phyloP scores from a whole-genome alignment of 2,329 filamentous ascomycete genomes.

The Pseudocercospora macadamiae region DNA sequence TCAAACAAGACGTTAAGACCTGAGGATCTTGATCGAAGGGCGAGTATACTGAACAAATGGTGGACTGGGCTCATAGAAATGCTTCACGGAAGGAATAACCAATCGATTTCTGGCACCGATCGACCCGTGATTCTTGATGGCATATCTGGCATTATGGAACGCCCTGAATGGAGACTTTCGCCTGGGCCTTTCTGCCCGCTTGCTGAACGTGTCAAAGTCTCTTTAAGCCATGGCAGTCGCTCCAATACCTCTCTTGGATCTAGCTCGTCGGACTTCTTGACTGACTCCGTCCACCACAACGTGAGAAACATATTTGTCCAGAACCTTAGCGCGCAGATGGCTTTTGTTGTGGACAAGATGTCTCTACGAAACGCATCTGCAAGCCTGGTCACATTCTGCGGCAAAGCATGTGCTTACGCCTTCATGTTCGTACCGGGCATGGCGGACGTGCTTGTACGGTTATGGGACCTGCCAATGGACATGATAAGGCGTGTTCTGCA shows the following conservation, averaged over 20 bases:
- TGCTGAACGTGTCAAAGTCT: slow-evolving; percentile 55
- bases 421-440: slow-evolving; percentile 91
- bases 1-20: slow-evolving; percentile 69
- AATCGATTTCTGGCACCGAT: slow-evolving; percentile 82
- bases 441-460: slow-evolving; percentile 76
- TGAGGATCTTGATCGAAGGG: slow-evolving; percentile 80
- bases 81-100: slow-evolving; percentile 73
- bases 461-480: slow-evolving; percentile 75
- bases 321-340: slow-evolving; percentile 81
- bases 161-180: slow-evolving; percentile 81
- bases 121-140: slow-evolving; percentile 78
- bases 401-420: slow-evolving; percentile 87
- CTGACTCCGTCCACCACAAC: slow-evolving; percentile 82
- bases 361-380: slow-evolving; percentile 73
- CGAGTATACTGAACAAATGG: slow-evolving; percentile 85
- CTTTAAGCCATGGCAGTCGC: slow-evolving; percentile 49
- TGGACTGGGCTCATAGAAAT: slow-evolving; percentile 83
- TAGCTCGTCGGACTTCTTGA: slow-evolving; percentile 66
- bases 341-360: slow-evolving; percentile 86
- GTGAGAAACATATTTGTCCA: slow-evolving; percentile 83
- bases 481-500: slow-evolving; percentile 71
- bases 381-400: slow-evolving; percentile 75
- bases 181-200: slow-evolving; percentile 69
- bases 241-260: slow-evolving; percentile 59
- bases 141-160: slow-evolving; percentile 79